phyloP scores from a whole-genome alignment of 2,329 filamentous ascomycete species.

The Sarocladiaceae sp. region DNA sequence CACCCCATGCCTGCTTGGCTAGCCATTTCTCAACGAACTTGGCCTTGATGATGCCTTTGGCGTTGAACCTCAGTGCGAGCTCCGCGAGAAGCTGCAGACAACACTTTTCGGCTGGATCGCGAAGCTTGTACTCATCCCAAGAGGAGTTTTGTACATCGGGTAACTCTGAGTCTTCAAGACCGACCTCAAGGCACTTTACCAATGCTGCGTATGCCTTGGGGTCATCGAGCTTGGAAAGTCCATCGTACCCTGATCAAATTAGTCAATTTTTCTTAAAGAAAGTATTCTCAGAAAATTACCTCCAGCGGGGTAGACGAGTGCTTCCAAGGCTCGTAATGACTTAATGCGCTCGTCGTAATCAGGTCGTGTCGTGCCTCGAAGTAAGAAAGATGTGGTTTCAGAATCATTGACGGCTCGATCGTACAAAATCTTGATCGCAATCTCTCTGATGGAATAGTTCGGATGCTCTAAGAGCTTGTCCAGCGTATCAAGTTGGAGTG shows the following conservation, averaged over 20 bases:
- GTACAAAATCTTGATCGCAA: constrained; percentile 56
- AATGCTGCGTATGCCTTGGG: constrained; percentile 50
- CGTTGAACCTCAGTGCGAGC: constrained; percentile 56
- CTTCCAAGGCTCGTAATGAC: constrained; percentile 48
- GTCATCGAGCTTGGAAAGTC: constrained; percentile 44
- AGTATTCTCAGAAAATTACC: constrained; percentile 18
- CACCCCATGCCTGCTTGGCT: constrained; percentile 67
- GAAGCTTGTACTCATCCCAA: constrained; percentile 60
- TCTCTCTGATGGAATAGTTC: constrained; percentile 68
- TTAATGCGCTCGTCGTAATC: constrained; percentile 56
- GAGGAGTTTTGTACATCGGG: constrained; percentile 49
- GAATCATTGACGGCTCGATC: constrained; percentile 57
- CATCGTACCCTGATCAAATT: constrained; percentile 22
- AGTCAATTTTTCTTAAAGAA: neutral
- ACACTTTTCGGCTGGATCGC: constrained; percentile 57
- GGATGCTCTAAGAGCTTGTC: constrained; percentile 65
- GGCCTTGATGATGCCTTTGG: constrained; percentile 55
- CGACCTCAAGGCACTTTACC: constrained; percentile 56
- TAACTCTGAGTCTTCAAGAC: constrained; percentile 44
- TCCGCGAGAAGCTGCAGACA: constrained; percentile 54
- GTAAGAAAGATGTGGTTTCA: constrained; percentile 43
- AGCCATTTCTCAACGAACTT: constrained; percentile 71
- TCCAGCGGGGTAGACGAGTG: constrained; percentile 43
- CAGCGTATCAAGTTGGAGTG: constrained; percentile 62
- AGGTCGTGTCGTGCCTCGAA: constrained; percentile 55